Evolutionary conservation across 768 basidiomycete species (phyloP).

Genomic region (Holtermanniella nyarrowii): DNA sequence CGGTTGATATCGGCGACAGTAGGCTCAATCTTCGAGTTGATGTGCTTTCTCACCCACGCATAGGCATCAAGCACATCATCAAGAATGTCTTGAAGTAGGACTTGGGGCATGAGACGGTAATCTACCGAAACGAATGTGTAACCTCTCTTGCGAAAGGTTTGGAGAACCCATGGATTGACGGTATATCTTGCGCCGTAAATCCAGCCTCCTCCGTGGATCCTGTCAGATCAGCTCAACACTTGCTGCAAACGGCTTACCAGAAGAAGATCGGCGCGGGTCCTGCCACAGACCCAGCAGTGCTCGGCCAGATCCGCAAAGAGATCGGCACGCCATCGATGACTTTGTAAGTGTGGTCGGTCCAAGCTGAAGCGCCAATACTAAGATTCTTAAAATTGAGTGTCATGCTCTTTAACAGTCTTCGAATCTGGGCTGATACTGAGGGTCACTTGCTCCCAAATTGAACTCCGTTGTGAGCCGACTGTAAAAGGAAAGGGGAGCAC

Average conservation of each 20-base stretch:
- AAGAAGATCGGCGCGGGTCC: constrained; percentile 9
- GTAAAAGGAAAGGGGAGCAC: too few species aligned
- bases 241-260: constrained; percentile 1
- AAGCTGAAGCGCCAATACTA: too few species aligned
- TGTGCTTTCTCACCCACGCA: constrained; percentile 12
- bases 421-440: too few species aligned
- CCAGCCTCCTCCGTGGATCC: constrained; percentile 8
- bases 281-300: background rate
- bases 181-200: constrained; percentile 8
- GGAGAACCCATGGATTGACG: constrained; percentile 15
- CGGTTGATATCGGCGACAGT: constrained; percentile 4
- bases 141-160: constrained; percentile 7
- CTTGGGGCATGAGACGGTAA: constrained; percentile 18
- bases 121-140: constrained; percentile 18
- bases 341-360: constrained; percentile 11
- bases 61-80: constrained; percentile 8
- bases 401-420: too few species aligned
- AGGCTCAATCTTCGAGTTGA: constrained; percentile 7
- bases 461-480: too few species aligned
- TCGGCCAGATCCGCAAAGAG: constrained; percentile 13
- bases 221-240: background rate
- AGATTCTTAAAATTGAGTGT: too few species aligned
- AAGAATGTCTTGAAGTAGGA: constrained; percentile 3
- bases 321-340: constrained; percentile 8
- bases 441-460: too few species aligned